Conservation (phyloP, 192 early-diverging fungal species). For the Backusella luteola region DNA sequence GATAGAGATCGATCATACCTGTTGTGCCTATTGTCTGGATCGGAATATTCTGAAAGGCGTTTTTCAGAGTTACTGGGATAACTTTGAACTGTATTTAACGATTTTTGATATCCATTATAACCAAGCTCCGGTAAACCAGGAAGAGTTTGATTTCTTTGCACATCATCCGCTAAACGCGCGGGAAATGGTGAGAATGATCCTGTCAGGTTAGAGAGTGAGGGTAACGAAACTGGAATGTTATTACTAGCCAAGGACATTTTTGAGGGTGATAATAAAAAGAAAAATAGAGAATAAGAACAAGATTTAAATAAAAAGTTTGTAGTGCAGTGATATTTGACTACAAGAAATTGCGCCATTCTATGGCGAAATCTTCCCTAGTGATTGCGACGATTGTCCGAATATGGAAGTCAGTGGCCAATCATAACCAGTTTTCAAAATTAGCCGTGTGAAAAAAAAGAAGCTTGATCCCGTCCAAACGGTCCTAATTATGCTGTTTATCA, state of each 20-base stretch:
- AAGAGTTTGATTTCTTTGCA: background rate
- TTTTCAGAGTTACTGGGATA: background rate
- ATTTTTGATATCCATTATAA: no score
- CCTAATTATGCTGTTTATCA: background rate
- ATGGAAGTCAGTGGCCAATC: background rate
- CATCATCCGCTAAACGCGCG: background rate
- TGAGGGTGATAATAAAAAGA: background rate
- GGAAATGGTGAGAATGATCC: background rate
- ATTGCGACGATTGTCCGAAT: conserved; percentile 17
- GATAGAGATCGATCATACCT: background rate
- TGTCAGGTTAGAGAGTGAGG: background rate
- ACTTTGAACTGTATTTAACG: background rate
- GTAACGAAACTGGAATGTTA: background rate
- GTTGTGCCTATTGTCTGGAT: background rate
- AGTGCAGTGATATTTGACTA: background rate
- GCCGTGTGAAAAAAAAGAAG: background rate
- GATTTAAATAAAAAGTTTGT: background rate
- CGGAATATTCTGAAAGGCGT: background rate
- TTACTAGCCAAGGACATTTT: background rate
- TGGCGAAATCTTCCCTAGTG: conserved; percentile 19
- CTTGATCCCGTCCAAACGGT: background rate
- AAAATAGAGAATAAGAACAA: background rate
- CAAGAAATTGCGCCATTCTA: conserved; percentile 22
- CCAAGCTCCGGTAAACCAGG: background rate
- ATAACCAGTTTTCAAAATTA: background rate